These are phyloP conservation scores for Nepenthes mirabilis DNA, from an alignment of 148 eudicot genomes.

Conservation along the genomic window DNA sequence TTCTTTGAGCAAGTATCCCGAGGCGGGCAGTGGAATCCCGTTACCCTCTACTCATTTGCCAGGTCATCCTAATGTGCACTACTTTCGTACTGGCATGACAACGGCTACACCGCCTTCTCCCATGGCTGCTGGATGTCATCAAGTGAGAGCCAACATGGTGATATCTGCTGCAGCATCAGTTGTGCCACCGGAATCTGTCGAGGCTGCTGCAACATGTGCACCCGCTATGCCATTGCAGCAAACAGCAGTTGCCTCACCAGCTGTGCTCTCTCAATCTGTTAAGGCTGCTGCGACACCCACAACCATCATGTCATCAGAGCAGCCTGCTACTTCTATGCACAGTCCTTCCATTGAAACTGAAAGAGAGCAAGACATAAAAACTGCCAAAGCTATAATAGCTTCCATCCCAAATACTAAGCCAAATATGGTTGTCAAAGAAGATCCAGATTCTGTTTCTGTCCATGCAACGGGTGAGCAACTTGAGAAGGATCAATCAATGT, in stretches of 20 bases:
- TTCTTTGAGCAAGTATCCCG: slow-evolving; percentile 26
- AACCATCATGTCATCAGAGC: not conserved
- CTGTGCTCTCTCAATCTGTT: slow-evolving; percentile 10
- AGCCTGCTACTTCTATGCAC: slow-evolving; percentile 2
- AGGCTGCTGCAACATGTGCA: not conserved
- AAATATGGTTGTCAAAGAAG: slow-evolving; percentile 7
- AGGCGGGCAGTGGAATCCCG: slow-evolving; percentile 13
- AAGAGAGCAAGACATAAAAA: slow-evolving; percentile 5
- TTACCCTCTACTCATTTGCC: slow-evolving; percentile 15
- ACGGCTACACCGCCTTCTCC: slow-evolving; percentile 15
- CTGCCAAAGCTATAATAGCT: slow-evolving; percentile 3
- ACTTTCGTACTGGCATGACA: slow-evolving; percentile 33
- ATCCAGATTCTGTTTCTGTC: not conserved
- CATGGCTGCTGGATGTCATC: slow-evolving; percentile 21
- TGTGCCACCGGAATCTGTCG: slow-evolving; percentile 11
- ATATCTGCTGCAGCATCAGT: slow-evolving; percentile 19
- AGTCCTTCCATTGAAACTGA: slow-evolving; percentile 6
- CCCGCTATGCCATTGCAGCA: not conserved
- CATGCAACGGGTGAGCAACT: not conserved
- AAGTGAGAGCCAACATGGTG: slow-evolving; percentile 17
- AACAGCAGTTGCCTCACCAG: slow-evolving; percentile 4
- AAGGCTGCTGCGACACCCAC: slow-evolving; percentile 1
- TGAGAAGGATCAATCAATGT: not conserved
- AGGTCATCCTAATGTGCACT: slow-evolving; percentile 43
- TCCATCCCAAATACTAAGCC: slow-evolving; percentile 11